These are phyloP conservation scores for Trichoderma endophyticum DNA, from an alignment of 2,329 filamentous ascomycete species.

Conservation along the genomic window DNA sequence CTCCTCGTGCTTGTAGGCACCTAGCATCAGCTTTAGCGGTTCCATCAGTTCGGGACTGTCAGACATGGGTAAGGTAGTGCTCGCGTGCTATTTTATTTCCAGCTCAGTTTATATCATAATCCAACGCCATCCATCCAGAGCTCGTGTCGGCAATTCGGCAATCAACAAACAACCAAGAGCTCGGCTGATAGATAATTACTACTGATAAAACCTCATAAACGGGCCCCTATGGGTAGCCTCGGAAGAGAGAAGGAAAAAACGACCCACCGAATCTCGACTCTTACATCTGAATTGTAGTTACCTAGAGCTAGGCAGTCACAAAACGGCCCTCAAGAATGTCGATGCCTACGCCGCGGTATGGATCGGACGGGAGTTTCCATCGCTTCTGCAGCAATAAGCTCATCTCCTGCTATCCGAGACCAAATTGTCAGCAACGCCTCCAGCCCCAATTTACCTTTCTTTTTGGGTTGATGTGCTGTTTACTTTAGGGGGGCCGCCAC, in stretches of 20 bases:
- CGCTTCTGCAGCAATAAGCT: background rate
- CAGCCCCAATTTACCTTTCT: background rate
- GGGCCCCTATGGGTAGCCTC: background rate
- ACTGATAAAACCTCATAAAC: background rate
- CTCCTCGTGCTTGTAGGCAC: background rate
- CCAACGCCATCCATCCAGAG: background rate
- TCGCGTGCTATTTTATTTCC: background rate
- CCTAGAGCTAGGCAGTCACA: constrained; percentile 13
- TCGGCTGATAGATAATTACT: background rate
- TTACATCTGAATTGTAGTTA: background rate
- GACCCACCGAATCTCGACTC: background rate
- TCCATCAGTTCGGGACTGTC: background rate
- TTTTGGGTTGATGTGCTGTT: background rate
- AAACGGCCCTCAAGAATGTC: background rate
- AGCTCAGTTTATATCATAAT: background rate
- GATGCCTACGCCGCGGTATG: constrained; percentile 1
- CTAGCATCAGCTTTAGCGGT: background rate
- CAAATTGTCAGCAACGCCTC: background rate
- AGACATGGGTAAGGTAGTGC: background rate
- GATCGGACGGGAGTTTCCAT: background rate
- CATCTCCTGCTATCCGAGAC: background rate
- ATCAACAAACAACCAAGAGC: background rate
- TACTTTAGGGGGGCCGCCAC: background rate
- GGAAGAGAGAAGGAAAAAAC: background rate
- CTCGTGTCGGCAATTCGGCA: background rate